phyloP scores from a whole-genome alignment of 208 protist species.

The Acanthamoeba lenticulata region DNA sequence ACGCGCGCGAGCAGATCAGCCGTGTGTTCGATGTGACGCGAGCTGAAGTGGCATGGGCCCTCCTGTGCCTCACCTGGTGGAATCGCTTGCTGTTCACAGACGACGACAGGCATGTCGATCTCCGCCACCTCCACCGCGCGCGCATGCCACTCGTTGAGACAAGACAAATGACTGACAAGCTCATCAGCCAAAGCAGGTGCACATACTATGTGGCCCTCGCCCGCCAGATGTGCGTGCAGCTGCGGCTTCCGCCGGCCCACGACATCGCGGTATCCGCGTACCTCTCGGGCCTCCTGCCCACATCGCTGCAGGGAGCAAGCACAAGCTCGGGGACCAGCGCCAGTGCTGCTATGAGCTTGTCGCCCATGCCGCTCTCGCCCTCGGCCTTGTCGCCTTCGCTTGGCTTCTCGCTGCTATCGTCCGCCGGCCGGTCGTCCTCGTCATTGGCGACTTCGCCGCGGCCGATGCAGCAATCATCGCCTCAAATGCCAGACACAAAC shows the following conservation, averaged over 20 bases:
- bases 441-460: not conserved
- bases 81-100: not conserved
- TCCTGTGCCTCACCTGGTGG: slow-evolving; percentile 5
- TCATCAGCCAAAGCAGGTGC: not conserved
- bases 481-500: too few relatives aligned
- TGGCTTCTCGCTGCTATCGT: too few relatives aligned
- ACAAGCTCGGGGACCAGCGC: not conserved
- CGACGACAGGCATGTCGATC: not conserved
- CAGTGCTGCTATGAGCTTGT: not conserved
- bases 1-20: not conserved
- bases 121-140: not conserved
- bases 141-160: not conserved
- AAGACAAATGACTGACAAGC: not conserved
- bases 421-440: too few relatives aligned
- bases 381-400: too few relatives aligned
- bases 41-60: not conserved
- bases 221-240: not conserved
- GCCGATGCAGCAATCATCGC: not conserved
- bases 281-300: not conserved
- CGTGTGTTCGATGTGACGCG: not conserved
- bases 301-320: too few relatives aligned
- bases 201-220: not conserved
- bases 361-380: not conserved
- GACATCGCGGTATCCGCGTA: not conserved
- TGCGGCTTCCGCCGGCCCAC: not conserved